Evolutionary conservation across 441 rosid genomes (phyloP).

Genomic region (Adansonia grandidieri): DNA sequence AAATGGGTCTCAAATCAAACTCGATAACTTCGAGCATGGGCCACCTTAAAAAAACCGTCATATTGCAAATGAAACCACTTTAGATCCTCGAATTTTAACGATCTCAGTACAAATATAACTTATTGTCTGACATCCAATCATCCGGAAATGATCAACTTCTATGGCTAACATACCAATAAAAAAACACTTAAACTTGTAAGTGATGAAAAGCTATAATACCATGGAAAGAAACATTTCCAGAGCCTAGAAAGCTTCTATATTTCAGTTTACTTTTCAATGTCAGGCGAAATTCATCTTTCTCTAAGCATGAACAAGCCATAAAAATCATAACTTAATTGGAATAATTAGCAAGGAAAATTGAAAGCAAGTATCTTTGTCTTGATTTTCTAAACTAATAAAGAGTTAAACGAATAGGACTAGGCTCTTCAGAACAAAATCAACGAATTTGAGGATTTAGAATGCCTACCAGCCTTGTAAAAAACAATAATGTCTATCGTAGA

Average conservation of each 20-base stretch:
- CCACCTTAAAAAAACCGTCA: not conserved
- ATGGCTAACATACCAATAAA: not conserved
- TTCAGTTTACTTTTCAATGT: not conserved
- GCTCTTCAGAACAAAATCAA: not conserved
- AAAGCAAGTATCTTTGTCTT: not conserved
- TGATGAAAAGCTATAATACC: not conserved
- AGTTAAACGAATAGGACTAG: not conserved
- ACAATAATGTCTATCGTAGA: not conserved
- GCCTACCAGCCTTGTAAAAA: not conserved
- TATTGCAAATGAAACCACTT: not conserved
- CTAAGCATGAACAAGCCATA: not conserved
- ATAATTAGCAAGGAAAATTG: not conserved
- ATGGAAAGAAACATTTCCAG: not conserved
- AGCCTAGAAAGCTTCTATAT: constrained; percentile 7
- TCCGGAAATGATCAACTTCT: not conserved
- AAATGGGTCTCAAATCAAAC: not conserved
- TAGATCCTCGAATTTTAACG: not conserved
- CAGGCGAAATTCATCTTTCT: not conserved
- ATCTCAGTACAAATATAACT: not conserved
- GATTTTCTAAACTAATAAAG: not conserved
- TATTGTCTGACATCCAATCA: not conserved
- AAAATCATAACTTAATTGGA: not conserved
- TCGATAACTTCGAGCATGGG: not conserved
- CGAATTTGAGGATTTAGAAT: not conserved
- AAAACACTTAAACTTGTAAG: not conserved